These are phyloP conservation scores for Arthrobotrys entomopaga DNA, from an alignment of 2,329 filamentous ascomycete species.

Conservation along the genomic window DNA sequence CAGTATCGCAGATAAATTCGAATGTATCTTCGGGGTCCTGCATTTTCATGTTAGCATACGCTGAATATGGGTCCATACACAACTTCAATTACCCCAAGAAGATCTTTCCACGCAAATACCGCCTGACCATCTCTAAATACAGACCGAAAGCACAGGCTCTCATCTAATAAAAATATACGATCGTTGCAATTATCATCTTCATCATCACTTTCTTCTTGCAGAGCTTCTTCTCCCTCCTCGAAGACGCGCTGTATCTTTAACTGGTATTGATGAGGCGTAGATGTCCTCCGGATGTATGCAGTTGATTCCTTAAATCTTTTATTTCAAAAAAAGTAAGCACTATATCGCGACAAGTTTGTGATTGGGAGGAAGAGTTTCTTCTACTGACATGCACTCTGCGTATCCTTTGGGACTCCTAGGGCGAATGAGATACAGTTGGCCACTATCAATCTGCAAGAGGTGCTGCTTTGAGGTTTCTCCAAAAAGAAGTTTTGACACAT, in stretches of 20 bases:
- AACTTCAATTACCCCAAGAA: constrained; percentile 71
- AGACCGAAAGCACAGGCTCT: constrained; percentile 85
- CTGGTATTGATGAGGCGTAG: constrained; percentile 96
- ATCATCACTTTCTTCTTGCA: constrained; percentile 87
- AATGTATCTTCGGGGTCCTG: constrained; percentile 89
- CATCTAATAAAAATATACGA: constrained; percentile 95
- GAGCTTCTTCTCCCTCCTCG: constrained; percentile 95
- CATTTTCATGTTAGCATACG: not conserved
- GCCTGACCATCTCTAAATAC: constrained; percentile 84
- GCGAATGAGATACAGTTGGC: constrained; percentile 95
- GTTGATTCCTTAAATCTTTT: constrained; percentile 86
- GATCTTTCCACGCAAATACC: constrained; percentile 91
- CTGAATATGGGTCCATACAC: too few species aligned
- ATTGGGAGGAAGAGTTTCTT: not conserved
- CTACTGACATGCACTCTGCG: constrained; percentile 81
- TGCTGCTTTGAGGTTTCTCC: constrained; percentile 88
- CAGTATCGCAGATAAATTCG: constrained; percentile 92
- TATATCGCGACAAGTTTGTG: too few species aligned
- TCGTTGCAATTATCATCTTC: constrained; percentile 95
- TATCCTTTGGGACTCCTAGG: constrained; percentile 96
- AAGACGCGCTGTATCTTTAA: constrained; percentile 95
- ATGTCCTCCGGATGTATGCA: constrained; percentile 89
- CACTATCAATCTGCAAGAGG: constrained; percentile 91
- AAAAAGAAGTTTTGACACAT: constrained; percentile 89
- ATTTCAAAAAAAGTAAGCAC: too few species aligned